phyloP scores from a whole-genome alignment of 1,284 basidiomycete genomes.

The Puccinia polysora region DNA sequence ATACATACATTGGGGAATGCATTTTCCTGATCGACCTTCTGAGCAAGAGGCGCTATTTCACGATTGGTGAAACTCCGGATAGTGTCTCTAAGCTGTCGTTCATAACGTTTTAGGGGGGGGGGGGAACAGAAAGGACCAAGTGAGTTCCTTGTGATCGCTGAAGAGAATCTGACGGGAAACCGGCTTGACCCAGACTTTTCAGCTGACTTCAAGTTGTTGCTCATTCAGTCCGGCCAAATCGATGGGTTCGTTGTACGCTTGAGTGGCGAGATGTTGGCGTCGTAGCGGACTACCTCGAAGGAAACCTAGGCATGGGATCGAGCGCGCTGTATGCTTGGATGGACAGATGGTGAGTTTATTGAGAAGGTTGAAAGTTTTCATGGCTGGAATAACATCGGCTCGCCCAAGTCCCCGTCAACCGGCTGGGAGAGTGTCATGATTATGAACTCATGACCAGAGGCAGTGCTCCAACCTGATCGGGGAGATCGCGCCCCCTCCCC shows the following conservation, averaged over 20 bases:
- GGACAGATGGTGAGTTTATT: no score
- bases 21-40: constrained; percentile 37
- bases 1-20: constrained; percentile 31
- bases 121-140: background rate
- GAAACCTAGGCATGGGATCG: no score
- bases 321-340: no score
- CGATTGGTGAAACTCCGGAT: constrained; percentile 10
- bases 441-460: no score
- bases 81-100: constrained; percentile 29
- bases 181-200: background rate
- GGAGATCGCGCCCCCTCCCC: no score
- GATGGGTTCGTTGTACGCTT: constrained; percentile 27
- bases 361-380: no score
- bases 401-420: no score
- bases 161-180: background rate
- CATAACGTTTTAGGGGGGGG: background rate
- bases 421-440: no score
- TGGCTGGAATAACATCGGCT: no score
- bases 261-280: no score
- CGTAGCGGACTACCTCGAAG: no score
- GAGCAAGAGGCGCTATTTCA: constrained; percentile 32
- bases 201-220: constrained; percentile 35
- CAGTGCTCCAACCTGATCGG: no score
- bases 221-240: constrained; percentile 41
- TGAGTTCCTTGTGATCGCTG: background rate